Percentiles rank a stretch among this genome's conserved stretches.
Evolutionary conservation across 768 basidiomycete species (phyloP).

Genomic region (Tephrocybe sp.): DNA sequence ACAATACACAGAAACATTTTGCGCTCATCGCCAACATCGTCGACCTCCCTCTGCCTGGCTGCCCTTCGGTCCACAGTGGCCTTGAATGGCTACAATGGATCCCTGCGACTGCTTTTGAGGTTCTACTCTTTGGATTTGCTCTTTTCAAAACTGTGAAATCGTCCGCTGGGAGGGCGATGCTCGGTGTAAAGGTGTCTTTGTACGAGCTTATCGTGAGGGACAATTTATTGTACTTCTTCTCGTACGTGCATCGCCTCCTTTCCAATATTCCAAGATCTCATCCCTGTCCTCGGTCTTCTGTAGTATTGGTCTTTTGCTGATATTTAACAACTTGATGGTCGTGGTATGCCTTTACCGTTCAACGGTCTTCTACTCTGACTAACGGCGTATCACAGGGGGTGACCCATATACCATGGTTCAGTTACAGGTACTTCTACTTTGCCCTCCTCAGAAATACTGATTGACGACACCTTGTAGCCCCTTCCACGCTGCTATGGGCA

Average conservation of each 20-base stretch:
- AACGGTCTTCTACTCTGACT: neutral
- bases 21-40: conserved; percentile 32
- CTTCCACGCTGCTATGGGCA: conserved; percentile 46
- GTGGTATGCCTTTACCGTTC: conserved; percentile 28
- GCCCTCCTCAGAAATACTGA: neutral
- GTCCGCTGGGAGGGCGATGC: conserved; percentile 19
- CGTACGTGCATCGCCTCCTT: neutral
- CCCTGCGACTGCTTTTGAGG: conserved; percentile 30
- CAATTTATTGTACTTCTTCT: conserved; percentile 33
- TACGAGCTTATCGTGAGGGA: conserved; percentile 36
- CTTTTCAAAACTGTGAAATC: conserved; percentile 31
- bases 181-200: conserved; percentile 26
- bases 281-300: too few species aligned
- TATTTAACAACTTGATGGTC: conserved; percentile 49
- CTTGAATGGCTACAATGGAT: conserved; percentile 13
- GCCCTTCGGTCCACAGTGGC: conserved; percentile 5
- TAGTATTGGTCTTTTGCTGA: conserved; percentile 35
- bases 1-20: conserved; percentile 32
- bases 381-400: conserved; percentile 25
- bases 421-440: conserved; percentile 35
- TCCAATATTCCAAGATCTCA: too few species aligned
- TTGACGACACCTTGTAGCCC: conserved; percentile 24
- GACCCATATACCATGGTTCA: conserved; percentile 48
- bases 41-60: conserved; percentile 31
- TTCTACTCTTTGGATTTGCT: conserved; percentile 39